These are phyloP conservation scores for Calonectria naviculata DNA, from an alignment of 2,329 filamentous ascomycete species.

Conservation along the genomic window DNA sequence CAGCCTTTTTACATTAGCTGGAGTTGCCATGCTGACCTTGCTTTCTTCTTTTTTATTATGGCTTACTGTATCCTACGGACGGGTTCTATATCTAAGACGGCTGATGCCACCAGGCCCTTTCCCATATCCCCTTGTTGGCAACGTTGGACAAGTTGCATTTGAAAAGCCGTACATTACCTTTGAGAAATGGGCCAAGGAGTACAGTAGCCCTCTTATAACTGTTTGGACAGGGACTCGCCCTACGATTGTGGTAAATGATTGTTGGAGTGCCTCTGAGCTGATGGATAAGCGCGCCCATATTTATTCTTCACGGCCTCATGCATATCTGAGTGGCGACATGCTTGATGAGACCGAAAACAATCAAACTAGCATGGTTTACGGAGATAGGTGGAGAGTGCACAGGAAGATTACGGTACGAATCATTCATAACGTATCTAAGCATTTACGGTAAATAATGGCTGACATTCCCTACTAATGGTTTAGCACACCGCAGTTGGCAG, in stretches of 20 bases:
- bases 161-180: neutral
- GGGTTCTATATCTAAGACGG: neutral
- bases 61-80: neutral
- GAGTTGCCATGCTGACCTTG: neutral
- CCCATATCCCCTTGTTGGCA: neutral
- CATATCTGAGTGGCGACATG: neutral
- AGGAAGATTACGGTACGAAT: neutral
- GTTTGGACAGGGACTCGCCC: neutral
- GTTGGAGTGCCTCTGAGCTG: neutral
- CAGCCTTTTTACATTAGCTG: neutral
- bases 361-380: neutral
- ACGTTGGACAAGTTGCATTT: neutral
- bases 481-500: neutral
- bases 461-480: too few species aligned
- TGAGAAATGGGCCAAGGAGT: neutral
- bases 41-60: neutral
- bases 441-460: too few species aligned
- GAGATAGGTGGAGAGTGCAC: neutral
- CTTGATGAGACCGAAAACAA: neutral
- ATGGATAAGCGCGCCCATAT: neutral
- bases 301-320: neutral
- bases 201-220: neutral
- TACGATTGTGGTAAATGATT: neutral
- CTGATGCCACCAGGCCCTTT: neutral
- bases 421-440: too few species aligned